phyloP scores from a whole-genome alignment of 2,329 filamentous ascomycete species.

The Daldinia sp. region DNA sequence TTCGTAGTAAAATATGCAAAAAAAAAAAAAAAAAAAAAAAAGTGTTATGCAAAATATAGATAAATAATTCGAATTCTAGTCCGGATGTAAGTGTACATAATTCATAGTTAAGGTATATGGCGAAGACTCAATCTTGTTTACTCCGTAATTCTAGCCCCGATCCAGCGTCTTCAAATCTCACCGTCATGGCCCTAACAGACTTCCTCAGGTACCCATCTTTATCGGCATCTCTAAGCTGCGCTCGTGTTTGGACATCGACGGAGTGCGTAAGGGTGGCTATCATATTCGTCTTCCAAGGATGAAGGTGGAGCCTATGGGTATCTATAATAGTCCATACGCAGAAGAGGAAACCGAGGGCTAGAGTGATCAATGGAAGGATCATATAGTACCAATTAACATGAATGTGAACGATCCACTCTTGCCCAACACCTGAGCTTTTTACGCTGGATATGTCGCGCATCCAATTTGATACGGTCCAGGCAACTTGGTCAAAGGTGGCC shows the following conservation, averaged over 20 bases:
- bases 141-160: slow-evolving; percentile 32
- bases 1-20: neutral
- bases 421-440: slow-evolving; percentile 3
- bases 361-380: slow-evolving; percentile 26
- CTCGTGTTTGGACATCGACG: slow-evolving; percentile 34
- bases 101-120: neutral
- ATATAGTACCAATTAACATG: slow-evolving; percentile 38
- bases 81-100: no score
- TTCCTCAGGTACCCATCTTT: slow-evolving; percentile 28
- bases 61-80: neutral
- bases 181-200: slow-evolving; percentile 21
- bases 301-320: slow-evolving; percentile 25
- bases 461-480: slow-evolving; percentile 27
- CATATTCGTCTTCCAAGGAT: slow-evolving; percentile 36
- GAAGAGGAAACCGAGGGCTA: slow-evolving; percentile 23
- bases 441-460: slow-evolving; percentile 28
- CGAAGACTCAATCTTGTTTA: slow-evolving; percentile 6
- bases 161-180: slow-evolving; percentile 30
- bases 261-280: slow-evolving; percentile 36
- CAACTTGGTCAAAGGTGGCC: slow-evolving; percentile 29
- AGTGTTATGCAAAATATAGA: neutral
- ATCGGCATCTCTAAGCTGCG: slow-evolving; percentile 32
- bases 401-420: slow-evolving; percentile 35
- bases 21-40: neutral
- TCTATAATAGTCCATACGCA: slow-evolving; percentile 28